phyloP scores from a whole-genome alignment of 768 basidiomycete genomes.

The Calocera cornea region DNA sequence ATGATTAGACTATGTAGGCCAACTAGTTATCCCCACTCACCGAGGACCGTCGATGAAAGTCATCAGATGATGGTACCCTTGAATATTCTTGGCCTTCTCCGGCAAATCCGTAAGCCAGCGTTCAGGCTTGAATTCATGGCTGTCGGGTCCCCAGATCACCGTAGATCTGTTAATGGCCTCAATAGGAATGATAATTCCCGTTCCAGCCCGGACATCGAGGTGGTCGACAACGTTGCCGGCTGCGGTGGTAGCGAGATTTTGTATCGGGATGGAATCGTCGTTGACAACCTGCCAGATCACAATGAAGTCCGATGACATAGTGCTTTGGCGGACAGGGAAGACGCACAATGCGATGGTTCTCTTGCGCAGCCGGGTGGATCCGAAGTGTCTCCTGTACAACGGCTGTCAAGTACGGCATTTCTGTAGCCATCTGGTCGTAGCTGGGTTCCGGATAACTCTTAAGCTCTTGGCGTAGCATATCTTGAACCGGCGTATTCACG shows the following conservation, averaged over 20 bases:
- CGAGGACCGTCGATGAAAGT: neutral
- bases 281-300: slow-evolving; percentile 24
- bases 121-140: slow-evolving; percentile 42
- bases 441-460: slow-evolving; percentile 31
- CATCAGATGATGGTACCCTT: neutral
- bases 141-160: slow-evolving; percentile 47
- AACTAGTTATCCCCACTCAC: neutral
- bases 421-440: neutral
- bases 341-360: slow-evolving; percentile 39
- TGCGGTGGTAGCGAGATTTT: slow-evolving; percentile 14
- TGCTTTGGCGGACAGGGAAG: neutral
- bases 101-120: slow-evolving; percentile 39
- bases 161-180: slow-evolving; percentile 31
- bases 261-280: slow-evolving; percentile 42
- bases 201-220: slow-evolving; percentile 43
- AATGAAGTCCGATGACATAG: neutral
- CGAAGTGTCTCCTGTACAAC: slow-evolving; percentile 49
- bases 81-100: neutral
- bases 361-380: slow-evolving; percentile 45
- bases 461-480: slow-evolving; percentile 43
- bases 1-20: neutral
- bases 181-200: slow-evolving; percentile 39
- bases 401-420: slow-evolving; percentile 42
- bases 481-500: slow-evolving; percentile 38
- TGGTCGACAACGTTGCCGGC: slow-evolving; percentile 21